Conservation (phyloP, 306 rosid species). For the Corylus avellana region DNA sequence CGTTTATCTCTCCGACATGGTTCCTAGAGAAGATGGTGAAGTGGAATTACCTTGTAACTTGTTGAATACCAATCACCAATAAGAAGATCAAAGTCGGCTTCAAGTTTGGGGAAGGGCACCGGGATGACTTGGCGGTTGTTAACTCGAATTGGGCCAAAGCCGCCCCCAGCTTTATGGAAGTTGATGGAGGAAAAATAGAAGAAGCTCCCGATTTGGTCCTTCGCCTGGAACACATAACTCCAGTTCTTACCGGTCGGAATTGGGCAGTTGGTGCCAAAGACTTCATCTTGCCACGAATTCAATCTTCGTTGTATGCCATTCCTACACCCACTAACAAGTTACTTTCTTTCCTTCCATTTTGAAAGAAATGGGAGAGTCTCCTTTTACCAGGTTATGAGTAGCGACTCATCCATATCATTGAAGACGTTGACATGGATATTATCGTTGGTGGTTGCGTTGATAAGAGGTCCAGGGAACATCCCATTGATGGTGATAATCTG, state of each 20-base stretch:
- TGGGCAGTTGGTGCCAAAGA: slow-evolving; percentile 84
- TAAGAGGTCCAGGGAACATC: slow-evolving; percentile 80
- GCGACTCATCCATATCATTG: slow-evolving; percentile 67
- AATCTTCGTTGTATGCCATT: slow-evolving; percentile 86
- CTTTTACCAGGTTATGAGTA: slow-evolving; percentile 70
- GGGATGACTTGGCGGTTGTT: slow-evolving; percentile 51
- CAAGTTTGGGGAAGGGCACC: slow-evolving; percentile 73
- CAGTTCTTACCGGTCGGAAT: slow-evolving; percentile 62
- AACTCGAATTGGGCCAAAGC: slow-evolving; percentile 70
- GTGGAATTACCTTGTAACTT: slow-evolving; percentile 51
- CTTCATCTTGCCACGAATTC: slow-evolving; percentile 96
- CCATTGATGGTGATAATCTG: slow-evolving; percentile 43
- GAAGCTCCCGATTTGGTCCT: slow-evolving; percentile 89
- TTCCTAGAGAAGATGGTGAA: too few species aligned
- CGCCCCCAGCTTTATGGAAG: slow-evolving; percentile 83
- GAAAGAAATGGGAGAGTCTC: too few species aligned
- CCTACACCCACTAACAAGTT: slow-evolving; percentile 37
- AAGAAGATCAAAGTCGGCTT: slow-evolving; percentile 74
- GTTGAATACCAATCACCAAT: slow-evolving; percentile 76
- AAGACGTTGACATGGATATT: slow-evolving; percentile 54
- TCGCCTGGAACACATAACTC: slow-evolving; percentile 66
- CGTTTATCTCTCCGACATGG: too few species aligned
- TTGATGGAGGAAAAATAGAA: slow-evolving; percentile 80
- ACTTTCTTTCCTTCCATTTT: too few species aligned
- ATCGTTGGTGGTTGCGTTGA: slow-evolving; percentile 75